Evolutionary conservation across 169 alveolate genomes (phyloP), one percentile per base, ranked within the genome.

Genomic region (Plasmodium gallinaceum): DNA sequence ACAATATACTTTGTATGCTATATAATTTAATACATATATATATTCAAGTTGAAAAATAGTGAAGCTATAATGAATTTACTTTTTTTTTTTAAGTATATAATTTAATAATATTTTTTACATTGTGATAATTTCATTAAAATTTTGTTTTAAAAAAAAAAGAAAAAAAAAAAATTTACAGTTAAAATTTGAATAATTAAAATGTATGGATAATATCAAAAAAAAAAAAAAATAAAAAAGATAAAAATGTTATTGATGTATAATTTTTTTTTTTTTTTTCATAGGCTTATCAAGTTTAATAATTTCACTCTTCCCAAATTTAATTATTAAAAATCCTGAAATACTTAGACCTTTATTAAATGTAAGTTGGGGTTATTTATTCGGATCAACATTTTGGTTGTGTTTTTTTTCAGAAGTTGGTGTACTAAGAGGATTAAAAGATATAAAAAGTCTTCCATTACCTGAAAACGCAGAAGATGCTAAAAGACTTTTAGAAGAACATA

Each of bases 301-400:
- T 14, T 93, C 96, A 7, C 69, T 73, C 9, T 78, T 87, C 72
- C 88, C 88, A n/a, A 88, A 80, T 32, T 61, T 74, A 62, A 66
- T 85, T 62, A 52, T 83, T 6, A 80, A 64, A 12, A 87, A 69
- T 48, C 94, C 95, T 0, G 62, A 60, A 10, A 62, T 94, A 37
- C 60, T 94, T 5, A 54, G 96, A 45, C 94, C 95, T 9, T 10
- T 94, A 16, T 71, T 94, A 16, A 94, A 94, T 73, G 58, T 94
- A 24, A 85, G 95, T 57, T 94, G 96, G 96, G 96, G 94, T 5
- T 92, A 83, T 69, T 66, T 94, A 71, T 94, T 94, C 65, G 96
- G 96, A 18, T 89, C 92, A 10, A 94, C 93, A 39, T 12, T 94
- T 20, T 94, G 96, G 96, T 52, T 80, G n/a, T 51, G 64, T 45